These are phyloP conservation scores for Litchi chinensis DNA, from an alignment of 345 rosid species.

Conservation along the genomic window DNA sequence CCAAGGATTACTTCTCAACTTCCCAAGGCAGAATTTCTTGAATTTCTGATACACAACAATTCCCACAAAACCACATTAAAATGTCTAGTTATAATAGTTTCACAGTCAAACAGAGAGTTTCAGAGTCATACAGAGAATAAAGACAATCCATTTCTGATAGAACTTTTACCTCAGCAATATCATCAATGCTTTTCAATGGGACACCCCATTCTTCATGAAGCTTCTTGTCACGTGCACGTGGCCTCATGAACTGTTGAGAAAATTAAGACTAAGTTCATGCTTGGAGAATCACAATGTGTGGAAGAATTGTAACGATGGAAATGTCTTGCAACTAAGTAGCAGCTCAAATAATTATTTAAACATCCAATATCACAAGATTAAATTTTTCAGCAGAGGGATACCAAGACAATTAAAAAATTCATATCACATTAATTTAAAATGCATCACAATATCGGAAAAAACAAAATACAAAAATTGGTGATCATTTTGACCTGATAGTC, in stretches of 20 bases:
- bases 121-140: conserved; percentile 2
- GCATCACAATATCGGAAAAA: not conserved
- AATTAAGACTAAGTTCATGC: conserved; percentile 19
- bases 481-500: conserved; percentile 73
- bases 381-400: not conserved
- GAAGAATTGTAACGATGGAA: not conserved
- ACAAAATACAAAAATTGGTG: not conserved
- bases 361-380: conserved; percentile 1
- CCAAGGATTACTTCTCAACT: conserved; percentile 88
- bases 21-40: conserved; percentile 76
- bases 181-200: conserved; percentile 69
- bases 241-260: conserved; percentile 67
- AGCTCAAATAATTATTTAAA: not conserved
- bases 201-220: conserved; percentile 86
- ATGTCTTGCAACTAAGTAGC: conserved; percentile 1
- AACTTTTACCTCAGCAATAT: conserved; percentile 71
- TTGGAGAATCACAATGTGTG: not conserved
- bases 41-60: conserved; percentile 66
- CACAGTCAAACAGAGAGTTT: not conserved
- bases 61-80: conserved; percentile 22
- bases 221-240: conserved; percentile 86
- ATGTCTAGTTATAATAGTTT: conserved; percentile 3
- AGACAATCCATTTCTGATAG: not conserved
- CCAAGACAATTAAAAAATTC: not conserved
- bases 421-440: not conserved